Evolutionary conservation across 306 rosid species (phyloP).

Genomic region (Ormosia semicastrata): DNA sequence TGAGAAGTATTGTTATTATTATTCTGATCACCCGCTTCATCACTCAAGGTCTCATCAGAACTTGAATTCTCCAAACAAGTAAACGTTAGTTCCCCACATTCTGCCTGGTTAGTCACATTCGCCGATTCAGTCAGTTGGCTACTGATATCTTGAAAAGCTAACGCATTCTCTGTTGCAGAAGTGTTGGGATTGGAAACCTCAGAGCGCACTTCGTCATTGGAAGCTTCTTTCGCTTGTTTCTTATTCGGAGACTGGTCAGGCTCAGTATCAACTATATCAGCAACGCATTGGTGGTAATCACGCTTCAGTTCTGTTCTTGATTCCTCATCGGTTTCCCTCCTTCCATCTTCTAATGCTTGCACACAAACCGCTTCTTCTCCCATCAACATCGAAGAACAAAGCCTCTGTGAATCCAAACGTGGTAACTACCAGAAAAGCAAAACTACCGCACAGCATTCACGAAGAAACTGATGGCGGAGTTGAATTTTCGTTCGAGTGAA

Average conservation of each 20-base stretch:
- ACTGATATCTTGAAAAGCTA: constrained; percentile 67
- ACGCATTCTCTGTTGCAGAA: constrained; percentile 59
- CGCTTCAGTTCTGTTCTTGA: constrained; percentile 64
- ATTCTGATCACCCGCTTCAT: constrained; percentile 41
- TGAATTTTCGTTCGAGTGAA: constrained; percentile 14
- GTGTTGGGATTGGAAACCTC: constrained; percentile 78
- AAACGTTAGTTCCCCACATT: constrained; percentile 76
- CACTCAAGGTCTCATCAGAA: constrained; percentile 59
- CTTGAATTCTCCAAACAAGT: constrained; percentile 65
- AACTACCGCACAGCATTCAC: constrained; percentile 54
- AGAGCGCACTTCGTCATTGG: constrained; percentile 81
- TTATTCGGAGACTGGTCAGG: constrained; percentile 46
- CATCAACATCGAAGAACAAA: constrained; percentile 67
- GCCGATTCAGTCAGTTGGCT: constrained; percentile 61
- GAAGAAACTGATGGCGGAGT: neutral
- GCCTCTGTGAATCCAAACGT: constrained; percentile 24
- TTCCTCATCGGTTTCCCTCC: constrained; percentile 39
- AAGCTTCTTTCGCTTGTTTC: constrained; percentile 76
- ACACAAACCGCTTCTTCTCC: constrained; percentile 66
- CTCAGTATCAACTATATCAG: constrained; percentile 37
- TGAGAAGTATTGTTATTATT: constrained; percentile 37
- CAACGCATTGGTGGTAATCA: constrained; percentile 49
- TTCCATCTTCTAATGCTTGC: constrained; percentile 45
- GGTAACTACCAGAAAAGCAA: constrained; percentile 23
- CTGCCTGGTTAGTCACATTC: constrained; percentile 44